These are phyloP conservation scores for Leccinum pseudoinsigne DNA, from an alignment of 1,284 basidiomycete genomes.

Conservation along the genomic window DNA sequence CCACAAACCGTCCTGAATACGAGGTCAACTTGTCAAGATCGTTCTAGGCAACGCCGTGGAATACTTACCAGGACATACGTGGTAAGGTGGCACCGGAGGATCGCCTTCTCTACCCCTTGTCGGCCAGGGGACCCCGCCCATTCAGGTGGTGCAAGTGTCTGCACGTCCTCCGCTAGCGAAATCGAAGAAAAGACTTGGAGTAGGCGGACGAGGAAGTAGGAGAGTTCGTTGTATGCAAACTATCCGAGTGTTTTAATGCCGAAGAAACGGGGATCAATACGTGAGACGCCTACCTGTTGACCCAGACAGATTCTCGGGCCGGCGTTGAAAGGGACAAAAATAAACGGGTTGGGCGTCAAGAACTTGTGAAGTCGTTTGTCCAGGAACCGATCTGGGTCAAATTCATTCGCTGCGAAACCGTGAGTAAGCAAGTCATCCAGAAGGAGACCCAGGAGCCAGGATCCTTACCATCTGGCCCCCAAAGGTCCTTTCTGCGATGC, in stretches of 20 bases:
- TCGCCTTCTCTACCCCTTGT: conserved; percentile 32
- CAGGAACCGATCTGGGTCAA: conserved; percentile 42
- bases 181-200: conserved; percentile 39
- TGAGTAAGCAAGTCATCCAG: background rate
- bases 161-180: conserved; percentile 37
- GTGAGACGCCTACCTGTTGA: conserved; percentile 38
- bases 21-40: background rate
- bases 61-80: conserved; percentile 43
- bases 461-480: conserved; percentile 39
- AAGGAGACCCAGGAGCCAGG: background rate
- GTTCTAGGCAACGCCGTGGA: background rate
- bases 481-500: conserved; percentile 38
- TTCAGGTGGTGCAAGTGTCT: conserved; percentile 35
- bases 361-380: conserved; percentile 35
- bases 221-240: conserved; percentile 45
- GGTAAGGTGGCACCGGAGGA: conserved; percentile 48
- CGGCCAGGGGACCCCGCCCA: conserved; percentile 29
- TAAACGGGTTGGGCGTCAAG: conserved; percentile 36
- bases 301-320: conserved; percentile 50
- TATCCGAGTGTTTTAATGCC: conserved; percentile 13
- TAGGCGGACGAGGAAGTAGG: conserved; percentile 42
- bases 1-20: conserved; percentile 18
- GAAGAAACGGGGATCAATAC: too few species aligned
- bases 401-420: conserved; percentile 30
- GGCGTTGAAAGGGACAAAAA: conserved; percentile 41